Evolutionary conservation across 768 basidiomycete species (phyloP).

Genomic region (Kwoniella bestiolae): DNA sequence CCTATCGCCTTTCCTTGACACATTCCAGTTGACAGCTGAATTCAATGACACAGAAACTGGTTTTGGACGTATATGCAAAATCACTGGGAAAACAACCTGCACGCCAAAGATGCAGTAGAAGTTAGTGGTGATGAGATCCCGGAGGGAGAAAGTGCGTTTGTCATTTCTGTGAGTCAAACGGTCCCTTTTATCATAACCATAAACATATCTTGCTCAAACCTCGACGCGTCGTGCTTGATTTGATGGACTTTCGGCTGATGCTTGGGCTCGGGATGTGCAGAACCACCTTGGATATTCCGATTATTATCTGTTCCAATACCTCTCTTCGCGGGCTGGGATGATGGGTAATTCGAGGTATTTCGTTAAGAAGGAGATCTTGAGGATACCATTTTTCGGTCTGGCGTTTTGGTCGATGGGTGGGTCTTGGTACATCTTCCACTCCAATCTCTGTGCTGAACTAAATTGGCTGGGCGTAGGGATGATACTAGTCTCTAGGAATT

Average conservation of each 20-base stretch:
- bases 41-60: constrained; percentile 21
- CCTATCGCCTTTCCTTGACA: too few relatives aligned
- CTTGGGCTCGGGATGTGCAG: constrained; percentile 9
- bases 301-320: constrained; percentile 40
- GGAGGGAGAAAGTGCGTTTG: constrained; percentile 33
- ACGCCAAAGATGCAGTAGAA: constrained; percentile 24
- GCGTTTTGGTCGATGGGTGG: constrained; percentile 41
- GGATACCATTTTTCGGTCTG: constrained; percentile 43
- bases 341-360: constrained; percentile 43
- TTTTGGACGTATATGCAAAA: constrained; percentile 49
- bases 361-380: constrained; percentile 41
- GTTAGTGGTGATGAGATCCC: constrained; percentile 39
- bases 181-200: background rate
- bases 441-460: too few relatives aligned
- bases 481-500: constrained; percentile 46
- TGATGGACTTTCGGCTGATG: background rate
- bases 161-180: constrained; percentile 33
- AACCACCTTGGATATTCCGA: constrained; percentile 45
- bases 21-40: too few relatives aligned
- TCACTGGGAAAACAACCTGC: constrained; percentile 37
- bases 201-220: background rate
- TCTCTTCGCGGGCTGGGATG: constrained; percentile 37
- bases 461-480: constrained; percentile 36
- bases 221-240: background rate
- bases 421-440: too few relatives aligned